These are phyloP conservation scores for Penicillium fimorum DNA, from an alignment of 495 filamentous ascomycete genomes.

Conservation along the genomic window DNA sequence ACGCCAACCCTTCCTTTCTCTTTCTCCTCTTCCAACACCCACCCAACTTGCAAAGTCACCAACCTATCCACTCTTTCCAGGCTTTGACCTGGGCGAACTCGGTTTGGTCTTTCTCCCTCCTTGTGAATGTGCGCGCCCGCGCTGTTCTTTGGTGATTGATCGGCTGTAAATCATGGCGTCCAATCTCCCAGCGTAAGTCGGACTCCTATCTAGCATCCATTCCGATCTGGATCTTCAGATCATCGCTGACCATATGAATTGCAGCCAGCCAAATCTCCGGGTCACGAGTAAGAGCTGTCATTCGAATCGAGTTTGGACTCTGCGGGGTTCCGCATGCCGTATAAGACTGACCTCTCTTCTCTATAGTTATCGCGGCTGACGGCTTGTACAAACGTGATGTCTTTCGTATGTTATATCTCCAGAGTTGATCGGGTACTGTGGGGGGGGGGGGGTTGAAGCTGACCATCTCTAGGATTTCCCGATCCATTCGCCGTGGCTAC, in stretches of 20 bases:
- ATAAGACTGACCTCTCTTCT: constrained; percentile 23
- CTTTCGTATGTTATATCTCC: constrained; percentile 62
- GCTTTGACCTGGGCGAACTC: constrained; percentile 20
- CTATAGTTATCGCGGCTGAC: constrained; percentile 92
- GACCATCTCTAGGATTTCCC: constrained; percentile 69
- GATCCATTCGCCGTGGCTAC: constrained; percentile 98
- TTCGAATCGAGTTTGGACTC: constrained; percentile 14
- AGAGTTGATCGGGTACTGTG: constrained; percentile 4
- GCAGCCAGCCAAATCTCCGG: constrained; percentile 58
- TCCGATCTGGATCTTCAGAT: constrained; percentile 13
- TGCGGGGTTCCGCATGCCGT: constrained; percentile 23
- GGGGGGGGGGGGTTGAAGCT: constrained; percentile 22
- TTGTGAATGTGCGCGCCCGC: constrained; percentile 46
- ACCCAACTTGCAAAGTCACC: constrained; percentile 12
- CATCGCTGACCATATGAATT: constrained; percentile 30
- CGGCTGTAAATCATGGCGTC: constrained; percentile 53
- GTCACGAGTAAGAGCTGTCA: constrained; percentile 57
- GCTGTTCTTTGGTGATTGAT: constrained; percentile 42
- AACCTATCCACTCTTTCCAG: constrained; percentile 11
- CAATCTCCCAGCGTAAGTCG: constrained; percentile 59
- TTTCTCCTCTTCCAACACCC: constrained; percentile 25
- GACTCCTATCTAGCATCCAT: constrained; percentile 6
- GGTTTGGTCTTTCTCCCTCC: constrained; percentile 22
- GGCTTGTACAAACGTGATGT: constrained; percentile 99
- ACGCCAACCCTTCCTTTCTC: constrained; percentile 23